Percentiles rank a stretch among this genome's conserved stretches.
phyloP scores from a whole-genome alignment of 2,329 filamentous ascomycete species.

The Cercospora zeae-maydis region DNA sequence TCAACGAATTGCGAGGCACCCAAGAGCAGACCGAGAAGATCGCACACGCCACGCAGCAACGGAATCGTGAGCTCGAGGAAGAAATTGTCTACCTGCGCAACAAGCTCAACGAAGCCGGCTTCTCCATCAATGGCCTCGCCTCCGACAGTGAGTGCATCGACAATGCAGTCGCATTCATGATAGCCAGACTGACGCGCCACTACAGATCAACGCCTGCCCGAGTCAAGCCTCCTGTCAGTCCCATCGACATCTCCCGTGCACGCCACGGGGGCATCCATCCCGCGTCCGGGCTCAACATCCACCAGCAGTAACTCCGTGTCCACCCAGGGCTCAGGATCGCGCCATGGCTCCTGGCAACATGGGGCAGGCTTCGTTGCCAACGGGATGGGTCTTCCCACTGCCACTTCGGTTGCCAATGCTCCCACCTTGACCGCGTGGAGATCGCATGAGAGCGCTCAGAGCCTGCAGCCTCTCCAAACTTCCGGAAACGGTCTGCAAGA shows the following conservation, averaged over 20 bases:
- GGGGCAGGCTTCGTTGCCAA: conserved; percentile 20
- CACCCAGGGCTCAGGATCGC: conserved; percentile 25
- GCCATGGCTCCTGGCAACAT: conserved; percentile 32
- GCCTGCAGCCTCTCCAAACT: conserved; percentile 10
- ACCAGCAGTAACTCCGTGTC: conserved; percentile 29
- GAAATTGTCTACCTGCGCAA: conserved; percentile 53
- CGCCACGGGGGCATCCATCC: conserved; percentile 26
- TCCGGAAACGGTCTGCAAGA: conserved; percentile 17
- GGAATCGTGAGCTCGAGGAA: conserved; percentile 53
- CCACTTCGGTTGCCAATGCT: conserved; percentile 19
- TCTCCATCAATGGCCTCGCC: conserved; percentile 23
- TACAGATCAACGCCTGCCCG: conserved; percentile 24
- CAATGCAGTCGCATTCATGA: no score
- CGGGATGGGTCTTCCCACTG: conserved; percentile 21
- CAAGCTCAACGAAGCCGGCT: conserved; percentile 47
- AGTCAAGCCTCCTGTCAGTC: conserved; percentile 22
- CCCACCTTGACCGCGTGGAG: conserved; percentile 30
- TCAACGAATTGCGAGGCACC: conserved; percentile 51
- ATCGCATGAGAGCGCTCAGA: conserved; percentile 29
- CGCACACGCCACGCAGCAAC: conserved; percentile 48
- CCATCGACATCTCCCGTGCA: conserved; percentile 28
- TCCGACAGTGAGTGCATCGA: conserved; percentile 18
- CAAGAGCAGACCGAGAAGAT: conserved; percentile 48
- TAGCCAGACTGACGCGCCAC: no score
- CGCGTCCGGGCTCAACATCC: conserved; percentile 29